Conservation (phyloP, 73 alveolate species). For the Durusdinium trenchii region DNA sequence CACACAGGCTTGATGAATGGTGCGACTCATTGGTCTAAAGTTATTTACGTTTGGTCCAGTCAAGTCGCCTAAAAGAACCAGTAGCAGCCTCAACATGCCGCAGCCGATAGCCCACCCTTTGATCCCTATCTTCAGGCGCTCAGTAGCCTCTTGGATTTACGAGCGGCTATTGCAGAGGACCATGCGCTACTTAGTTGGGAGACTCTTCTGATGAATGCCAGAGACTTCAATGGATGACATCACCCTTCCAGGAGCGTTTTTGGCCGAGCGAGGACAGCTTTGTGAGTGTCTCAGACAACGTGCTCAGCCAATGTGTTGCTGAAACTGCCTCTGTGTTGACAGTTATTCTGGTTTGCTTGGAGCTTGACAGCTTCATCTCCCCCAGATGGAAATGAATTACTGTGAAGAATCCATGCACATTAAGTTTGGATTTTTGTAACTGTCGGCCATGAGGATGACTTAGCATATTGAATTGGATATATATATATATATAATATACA, state of each 20-base stretch:
- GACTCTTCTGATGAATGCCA: not conserved
- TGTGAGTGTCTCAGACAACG: not conserved
- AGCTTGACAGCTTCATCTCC: too few species aligned
- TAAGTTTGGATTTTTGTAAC: too few species aligned
- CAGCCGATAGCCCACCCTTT: not conserved
- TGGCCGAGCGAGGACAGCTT: constrained; percentile 55
- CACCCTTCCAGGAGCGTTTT: constrained; percentile 34
- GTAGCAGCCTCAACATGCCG: not conserved
- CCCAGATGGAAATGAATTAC: not conserved
- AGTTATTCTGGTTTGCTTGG: not conserved
- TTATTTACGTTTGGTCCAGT: not conserved
- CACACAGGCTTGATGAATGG: not conserved
- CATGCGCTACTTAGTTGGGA: not conserved
- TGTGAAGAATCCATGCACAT: too few species aligned
- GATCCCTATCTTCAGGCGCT: not conserved
- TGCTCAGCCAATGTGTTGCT: too few species aligned
- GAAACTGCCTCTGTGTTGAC: too few species aligned
- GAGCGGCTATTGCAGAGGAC: constrained; percentile 87
- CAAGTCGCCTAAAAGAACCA: not conserved
- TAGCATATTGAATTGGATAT: not conserved
- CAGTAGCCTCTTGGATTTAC: constrained; percentile 42
- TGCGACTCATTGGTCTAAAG: too few species aligned
- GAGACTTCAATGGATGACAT: not conserved
- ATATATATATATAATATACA: not conserved
- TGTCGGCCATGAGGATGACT: too few species aligned